A percentile compares a stretch with the other conserved stretches of the same genome.
phyloP scores from a whole-genome alignment of 2,329 filamentous ascomycete genomes.

The Penicillium expansum region DNA sequence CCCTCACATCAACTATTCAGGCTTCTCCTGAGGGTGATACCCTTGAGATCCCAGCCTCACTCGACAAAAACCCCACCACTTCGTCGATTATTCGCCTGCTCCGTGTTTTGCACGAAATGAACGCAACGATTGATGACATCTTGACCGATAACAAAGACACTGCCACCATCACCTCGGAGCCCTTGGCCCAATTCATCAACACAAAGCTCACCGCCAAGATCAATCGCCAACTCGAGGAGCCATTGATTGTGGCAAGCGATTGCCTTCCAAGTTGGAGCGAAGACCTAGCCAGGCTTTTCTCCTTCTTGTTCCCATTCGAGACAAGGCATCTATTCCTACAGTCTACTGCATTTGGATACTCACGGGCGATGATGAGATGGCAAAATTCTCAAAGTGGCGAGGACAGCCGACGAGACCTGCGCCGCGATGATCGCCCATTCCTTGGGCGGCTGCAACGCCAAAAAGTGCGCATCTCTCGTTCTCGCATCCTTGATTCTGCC shows the following conservation, averaged over 20 bases:
- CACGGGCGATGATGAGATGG: conserved; percentile 95
- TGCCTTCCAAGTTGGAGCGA: conserved; percentile 96
- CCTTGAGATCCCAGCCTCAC: conserved; percentile 68
- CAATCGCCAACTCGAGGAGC: conserved; percentile 94
- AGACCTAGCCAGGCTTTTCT: conserved; percentile 87
- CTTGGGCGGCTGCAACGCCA: conserved; percentile 88
- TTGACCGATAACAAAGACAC: conserved; percentile 72
- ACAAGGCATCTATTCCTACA: conserved; percentile 95
- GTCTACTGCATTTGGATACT: conserved; percentile 97
- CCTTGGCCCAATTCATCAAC: conserved; percentile 92
- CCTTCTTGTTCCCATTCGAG: conserved; percentile 97
- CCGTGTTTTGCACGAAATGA: conserved; percentile 87
- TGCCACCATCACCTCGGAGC: conserved; percentile 72
- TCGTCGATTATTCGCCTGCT: conserved; percentile 83
- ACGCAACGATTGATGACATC: conserved; percentile 89
- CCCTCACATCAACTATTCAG: conserved; percentile 56
- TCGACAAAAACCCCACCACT: conserved; percentile 79
- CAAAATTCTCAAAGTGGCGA: conserved; percentile 83
- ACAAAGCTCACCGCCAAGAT: conserved; percentile 97
- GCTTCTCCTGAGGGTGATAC: conserved; percentile 53
- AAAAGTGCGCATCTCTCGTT: conserved; percentile 94
- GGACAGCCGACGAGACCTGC: conserved; percentile 75
- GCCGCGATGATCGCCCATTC: conserved; percentile 84
- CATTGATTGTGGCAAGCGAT: conserved; percentile 92
- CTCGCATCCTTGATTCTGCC: conserved; percentile 93